Base-by-base conservation (phyloP, 768 basidiomycete species). In the Gelatoporia subvermispora region DNA sequence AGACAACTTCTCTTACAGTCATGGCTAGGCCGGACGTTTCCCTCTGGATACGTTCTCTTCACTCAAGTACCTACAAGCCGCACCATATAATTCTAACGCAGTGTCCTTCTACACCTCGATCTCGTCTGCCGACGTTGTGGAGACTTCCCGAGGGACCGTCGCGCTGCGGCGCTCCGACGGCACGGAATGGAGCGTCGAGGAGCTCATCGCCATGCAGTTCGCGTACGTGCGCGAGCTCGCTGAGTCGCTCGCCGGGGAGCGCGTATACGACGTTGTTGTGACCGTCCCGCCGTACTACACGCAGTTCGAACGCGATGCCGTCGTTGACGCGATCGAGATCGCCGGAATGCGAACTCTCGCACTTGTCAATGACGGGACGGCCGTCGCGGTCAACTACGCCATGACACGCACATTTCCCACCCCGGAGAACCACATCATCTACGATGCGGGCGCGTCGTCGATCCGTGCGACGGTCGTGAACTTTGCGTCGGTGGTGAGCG, bases 381-480 rank as follows among this genome's bases (percentile, higher is more conserved):
- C 93, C 2, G 86, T 94, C n/a, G 96, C 93, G 13, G 77, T 98
- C 57, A 99, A 99, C 71, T 99, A 90, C 61, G 96, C 96, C 37
- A 96, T 98, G 93, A 93, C 93, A 2, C 81, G 95, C 41, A 75
- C 82, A 2, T 98, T 98, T 73, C 71, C 85, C 0, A 70, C 45
- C 2, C 81, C 83, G 0, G 87, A 94, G 60, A 80, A 85, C 64
- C 94, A 98, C 63, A 68, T 99, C 56, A 84, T 99, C 50, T 99
- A 88, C 67, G 96, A 98, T 59, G 90, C 93, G 1, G 96, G 96
- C 37, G 90, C 95, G 4, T 85, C 84, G 1, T 76, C 86, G 3
- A 84, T 85, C 36, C 75, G 81, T 23, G 89, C 91, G 1, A 92
- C 90, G 0, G 68, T 94, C 22, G 88, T 84, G 18, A 74, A 78